These are phyloP conservation scores for Copromyces sp. DNA, from an alignment of 495 filamentous ascomycete genomes.

Conservation along the genomic window DNA sequence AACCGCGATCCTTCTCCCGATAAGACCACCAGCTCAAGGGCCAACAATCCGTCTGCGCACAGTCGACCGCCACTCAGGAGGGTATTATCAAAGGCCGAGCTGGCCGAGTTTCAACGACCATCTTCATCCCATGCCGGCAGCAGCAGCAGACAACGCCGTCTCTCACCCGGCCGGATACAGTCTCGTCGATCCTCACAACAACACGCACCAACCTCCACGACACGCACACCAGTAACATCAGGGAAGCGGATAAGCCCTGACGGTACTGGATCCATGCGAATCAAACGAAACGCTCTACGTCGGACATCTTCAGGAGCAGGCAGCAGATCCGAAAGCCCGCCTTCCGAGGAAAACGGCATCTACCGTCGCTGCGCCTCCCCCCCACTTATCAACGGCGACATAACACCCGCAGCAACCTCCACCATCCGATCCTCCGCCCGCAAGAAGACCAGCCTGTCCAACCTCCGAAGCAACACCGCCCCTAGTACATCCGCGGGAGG, in stretches of 20 bases:
- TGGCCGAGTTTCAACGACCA: conserved; percentile 63
- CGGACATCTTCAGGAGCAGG: conserved; percentile 25
- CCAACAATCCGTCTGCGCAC: conserved; percentile 14
- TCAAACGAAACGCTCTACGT: conserved; percentile 30
- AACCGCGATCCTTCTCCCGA: conserved; percentile 38
- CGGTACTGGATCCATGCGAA: conserved; percentile 5
- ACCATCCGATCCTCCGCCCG: conserved; percentile 6
- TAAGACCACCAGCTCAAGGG: conserved; percentile 40
- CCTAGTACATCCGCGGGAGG: background rate
- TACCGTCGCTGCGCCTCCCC: conserved; percentile 48
- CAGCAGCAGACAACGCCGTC: conserved; percentile 53
- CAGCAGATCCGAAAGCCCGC: conserved; percentile 34
- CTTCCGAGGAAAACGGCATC: conserved; percentile 39
- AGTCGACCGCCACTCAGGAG: conserved; percentile 56
- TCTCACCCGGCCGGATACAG: conserved; percentile 34
- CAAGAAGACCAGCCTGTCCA: conserved; percentile 20
- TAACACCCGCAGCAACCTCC: conserved; percentile 3
- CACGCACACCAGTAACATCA: conserved; percentile 3
- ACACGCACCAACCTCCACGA: conserved; percentile 26
- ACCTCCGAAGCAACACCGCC: background rate
- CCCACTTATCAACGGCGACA: conserved; percentile 41
- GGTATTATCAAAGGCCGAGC: conserved; percentile 64
- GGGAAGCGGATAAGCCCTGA: background rate
- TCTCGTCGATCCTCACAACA: conserved; percentile 23
- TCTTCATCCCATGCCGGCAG: conserved; percentile 45